A percentile compares a stretch with the other conserved stretches of the same genome.
These are phyloP conservation scores for Trypanosoma caninum DNA, from an alignment of 208 protist species.

Conservation along the genomic window DNA sequence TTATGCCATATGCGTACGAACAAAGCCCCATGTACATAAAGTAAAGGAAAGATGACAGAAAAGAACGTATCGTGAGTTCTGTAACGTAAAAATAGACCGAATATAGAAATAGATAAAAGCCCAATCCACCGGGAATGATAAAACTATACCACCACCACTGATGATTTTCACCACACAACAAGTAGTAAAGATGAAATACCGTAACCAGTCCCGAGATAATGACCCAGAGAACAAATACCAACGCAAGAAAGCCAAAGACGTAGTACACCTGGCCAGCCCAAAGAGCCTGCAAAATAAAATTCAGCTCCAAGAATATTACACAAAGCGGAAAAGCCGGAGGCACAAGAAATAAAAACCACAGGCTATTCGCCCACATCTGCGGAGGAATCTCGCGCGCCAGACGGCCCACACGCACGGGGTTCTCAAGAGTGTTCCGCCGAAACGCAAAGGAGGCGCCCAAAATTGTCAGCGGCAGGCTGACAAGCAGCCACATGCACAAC, in stretches of 20 bases:
- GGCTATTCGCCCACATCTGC: constrained; percentile 70
- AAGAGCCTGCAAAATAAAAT: constrained; percentile 96
- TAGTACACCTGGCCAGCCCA: constrained; percentile 97
- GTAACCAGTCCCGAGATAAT: constrained; percentile 95
- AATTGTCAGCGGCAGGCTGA: constrained; percentile 96
- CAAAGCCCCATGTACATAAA: constrained; percentile 88
- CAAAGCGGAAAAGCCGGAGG: constrained; percentile 95
- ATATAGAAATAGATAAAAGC: constrained; percentile 94
- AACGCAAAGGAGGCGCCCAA: constrained; percentile 95
- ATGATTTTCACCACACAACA: constrained; percentile 97
- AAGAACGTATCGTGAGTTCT: constrained; percentile 62
- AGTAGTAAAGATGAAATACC: constrained; percentile 98
- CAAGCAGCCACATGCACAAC: constrained; percentile 81
- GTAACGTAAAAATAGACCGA: constrained; percentile 87
- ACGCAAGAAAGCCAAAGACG: constrained; percentile 97
- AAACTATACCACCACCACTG: constrained; percentile 98
- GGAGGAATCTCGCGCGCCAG: constrained; percentile 96
- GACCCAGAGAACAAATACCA: constrained; percentile 96
- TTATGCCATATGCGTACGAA: constrained; percentile 72
- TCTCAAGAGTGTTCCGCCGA: constrained; percentile 68
- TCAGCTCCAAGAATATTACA: constrained; percentile 97
- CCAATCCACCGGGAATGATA: constrained; percentile 84
- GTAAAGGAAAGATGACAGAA: constrained; percentile 79
- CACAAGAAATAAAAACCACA: constrained; percentile 46
- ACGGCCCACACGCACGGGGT: constrained; percentile 91